Evolutionary conservation across 2,329 filamentous ascomycete genomes (phyloP), one percentile per base, ranked within the genome.

Genomic region (Xylaria sp.): DNA sequence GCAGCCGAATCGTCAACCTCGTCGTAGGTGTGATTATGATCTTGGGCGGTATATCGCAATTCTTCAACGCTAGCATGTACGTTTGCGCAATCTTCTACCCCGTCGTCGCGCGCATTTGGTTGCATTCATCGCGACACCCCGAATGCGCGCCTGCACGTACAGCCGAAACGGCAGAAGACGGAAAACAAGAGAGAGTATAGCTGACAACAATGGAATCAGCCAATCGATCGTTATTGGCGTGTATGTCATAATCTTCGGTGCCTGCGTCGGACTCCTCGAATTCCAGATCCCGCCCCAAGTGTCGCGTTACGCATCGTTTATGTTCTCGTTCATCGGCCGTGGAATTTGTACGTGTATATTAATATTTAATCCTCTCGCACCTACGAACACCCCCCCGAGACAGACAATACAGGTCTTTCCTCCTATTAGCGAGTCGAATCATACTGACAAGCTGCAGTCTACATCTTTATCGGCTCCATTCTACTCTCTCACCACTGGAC

Each of bases 251-350:
- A 82, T 97, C 72, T 99, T 99, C 78, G 96, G 96, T 80, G 86
- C 94, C 69, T 90, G 88, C 73, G 91, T 93, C 72, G 91, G 86
- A 54, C 86, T 92, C 58, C 87, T 94, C 75, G 96, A 99, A 83
- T 97, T 98, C 84, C 92, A 97, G 82, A 95, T 98, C 75, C 95
- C 96, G 60, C 93, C 94, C 68, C 94, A 97, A 80, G 87, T 97
- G 63, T 92, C 94, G 67, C 91, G 93, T 83, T 97, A 98, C 85
- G 95, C 94, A 63, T 97, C 93, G 12, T 99, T 99, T 86, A 91
- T 98, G 82, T 98, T 98, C 86, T 97, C 93, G 66, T 98, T 99
- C 87, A 84, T 98, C 75, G 96, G 96, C 70, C 94, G 96, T 79
- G 96, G 96, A 82, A 86, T 93, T 80, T 98, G 94, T 97, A 89